These are phyloP conservation scores for Mrakia gelida DNA, from an alignment of 768 basidiomycete species.

Conservation along the genomic window DNA sequence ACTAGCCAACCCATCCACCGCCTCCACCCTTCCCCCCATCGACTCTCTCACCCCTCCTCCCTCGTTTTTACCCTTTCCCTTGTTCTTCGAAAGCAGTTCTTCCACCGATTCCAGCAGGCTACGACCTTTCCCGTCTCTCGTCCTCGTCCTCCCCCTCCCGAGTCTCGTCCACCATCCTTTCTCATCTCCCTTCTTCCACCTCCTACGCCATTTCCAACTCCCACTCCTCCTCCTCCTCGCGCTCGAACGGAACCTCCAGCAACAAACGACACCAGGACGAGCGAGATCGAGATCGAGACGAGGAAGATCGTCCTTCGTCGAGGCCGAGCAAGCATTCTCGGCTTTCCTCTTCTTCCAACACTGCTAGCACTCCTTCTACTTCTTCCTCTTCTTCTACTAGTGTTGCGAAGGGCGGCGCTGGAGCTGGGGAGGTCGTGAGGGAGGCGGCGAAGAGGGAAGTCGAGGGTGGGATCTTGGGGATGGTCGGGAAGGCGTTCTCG, in stretches of 20 bases:
- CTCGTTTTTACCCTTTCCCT: neutral
- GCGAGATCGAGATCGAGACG: neutral
- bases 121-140: conserved; percentile 15
- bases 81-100: neutral
- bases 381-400: neutral
- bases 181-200: neutral
- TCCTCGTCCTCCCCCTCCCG: neutral
- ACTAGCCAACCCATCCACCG: neutral
- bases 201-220: neutral
- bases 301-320: neutral
- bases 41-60: neutral
- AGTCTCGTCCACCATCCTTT: neutral
- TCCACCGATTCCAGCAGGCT: conserved; percentile 7
- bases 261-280: neutral
- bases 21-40: neutral
- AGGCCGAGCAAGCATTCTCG: neutral
- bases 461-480: neutral
- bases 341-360: neutral
- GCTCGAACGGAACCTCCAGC: too few relatives aligned
- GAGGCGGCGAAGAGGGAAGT: neutral
- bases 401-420: neutral
- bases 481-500: conserved; percentile 8
- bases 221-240: neutral
- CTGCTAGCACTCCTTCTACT: neutral
- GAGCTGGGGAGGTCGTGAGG: neutral